Base-by-base conservation (phyloP, 2,329 filamentous ascomycete species). In the Furcasterigmium furcatum region DNA sequence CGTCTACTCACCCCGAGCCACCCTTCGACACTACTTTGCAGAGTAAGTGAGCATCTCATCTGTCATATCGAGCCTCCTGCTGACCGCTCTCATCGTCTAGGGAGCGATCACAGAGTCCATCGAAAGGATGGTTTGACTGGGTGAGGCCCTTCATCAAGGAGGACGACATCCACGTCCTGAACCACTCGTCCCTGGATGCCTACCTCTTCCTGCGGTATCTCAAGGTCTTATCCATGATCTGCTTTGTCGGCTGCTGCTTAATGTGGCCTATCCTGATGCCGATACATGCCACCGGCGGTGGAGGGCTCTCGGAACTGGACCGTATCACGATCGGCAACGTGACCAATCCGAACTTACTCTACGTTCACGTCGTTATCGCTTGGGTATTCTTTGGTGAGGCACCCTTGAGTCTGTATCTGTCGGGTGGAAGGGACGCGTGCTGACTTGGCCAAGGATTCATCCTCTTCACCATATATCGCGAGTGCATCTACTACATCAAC, bases 401-500 rank as follows among this genome's bases (percentile, higher is more conserved):
- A 4, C 18, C 19, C 16, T 8, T 6, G 3, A 6, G n/a, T n/a
- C 14, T 9, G 22, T 22, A 8, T 27, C 16, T 12, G 18, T 10
- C 35, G 24, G n/a, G 24, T 27, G 24, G 7, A 12, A 27, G 7
- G 7, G 24, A 7, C 14, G 9, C 13, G 5, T 9, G 7, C 21
- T 21, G 2, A n/a, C 3, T 1, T 4, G 3, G 9, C 4, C 3
- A 16, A 65, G 72, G 81, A 46, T 96, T 97, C 63, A 77, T 99
- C 48, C 84, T 96, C 65, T 92, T 90, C 66, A 88, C 90, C 58
- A 82, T 99, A 45, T 89, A 89, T 24, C 83, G 94, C 50, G 94
- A 99, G 66, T 85, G 85, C 60, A 85, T 99, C 57, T 97, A 86
- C 77, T 95, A 91, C 66, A 88, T 96, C 71, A 95, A 95, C 58